A percentile compares a stretch with the other conserved stretches of the same genome.
phyloP scores from a whole-genome alignment of 2,329 filamentous ascomycete genomes.

The Cercospora sp. region DNA sequence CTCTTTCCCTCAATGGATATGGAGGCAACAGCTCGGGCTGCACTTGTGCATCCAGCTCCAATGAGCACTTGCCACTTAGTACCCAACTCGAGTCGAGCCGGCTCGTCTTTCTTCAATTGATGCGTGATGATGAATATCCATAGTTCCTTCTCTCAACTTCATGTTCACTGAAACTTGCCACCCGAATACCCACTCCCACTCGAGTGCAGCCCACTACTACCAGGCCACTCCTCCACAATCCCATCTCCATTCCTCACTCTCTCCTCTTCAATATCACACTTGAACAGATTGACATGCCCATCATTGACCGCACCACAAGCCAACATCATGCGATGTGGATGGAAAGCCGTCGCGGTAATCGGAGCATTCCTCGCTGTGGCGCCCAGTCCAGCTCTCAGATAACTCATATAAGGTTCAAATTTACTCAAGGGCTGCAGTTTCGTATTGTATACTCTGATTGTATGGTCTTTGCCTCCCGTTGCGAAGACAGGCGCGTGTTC shows the following conservation, averaged over 20 bases:
- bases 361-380: constrained; percentile 59
- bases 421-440: constrained; percentile 69
- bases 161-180: not conserved
- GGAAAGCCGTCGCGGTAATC: constrained; percentile 88
- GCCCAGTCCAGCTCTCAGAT: constrained; percentile 34
- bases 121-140: not conserved
- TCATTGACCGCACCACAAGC: constrained; percentile 85
- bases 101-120: not conserved
- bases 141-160: not conserved
- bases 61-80: not conserved
- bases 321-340: constrained; percentile 89
- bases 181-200: not conserved
- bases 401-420: constrained; percentile 82
- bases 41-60: not conserved
- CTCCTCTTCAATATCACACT: constrained; percentile 35
- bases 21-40: not conserved
- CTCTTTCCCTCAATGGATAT: not conserved
- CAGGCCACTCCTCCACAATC: constrained; percentile 18
- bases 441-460: constrained; percentile 87
- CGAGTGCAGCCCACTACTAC: not conserved
- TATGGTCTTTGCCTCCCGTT: constrained; percentile 84
- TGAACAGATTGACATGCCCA: constrained; percentile 84
- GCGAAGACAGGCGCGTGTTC: constrained; percentile 96
- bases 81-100: not conserved
- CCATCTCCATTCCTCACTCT: constrained; percentile 22